A percentile compares a stretch with the other conserved stretches of the same genome.
Evolutionary conservation across 2,329 filamentous ascomycete genomes (phyloP).

Genomic region (Endocalyx cinctus): DNA sequence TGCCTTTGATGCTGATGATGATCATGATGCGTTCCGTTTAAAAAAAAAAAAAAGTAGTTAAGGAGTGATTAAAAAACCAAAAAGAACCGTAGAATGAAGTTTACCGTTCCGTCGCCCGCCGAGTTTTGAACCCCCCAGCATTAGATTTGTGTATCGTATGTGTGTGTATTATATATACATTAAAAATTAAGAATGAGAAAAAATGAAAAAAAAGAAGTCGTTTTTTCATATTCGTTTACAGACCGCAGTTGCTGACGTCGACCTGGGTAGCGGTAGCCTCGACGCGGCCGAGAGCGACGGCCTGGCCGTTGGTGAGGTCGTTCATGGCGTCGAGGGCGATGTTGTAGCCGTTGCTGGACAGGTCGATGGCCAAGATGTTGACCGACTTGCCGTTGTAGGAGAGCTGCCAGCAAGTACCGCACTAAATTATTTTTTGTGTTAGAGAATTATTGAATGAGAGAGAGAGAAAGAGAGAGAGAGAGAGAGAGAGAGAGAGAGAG

Average conservation of each 20-base stretch:
- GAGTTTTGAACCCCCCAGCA: too few relatives aligned
- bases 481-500: background rate
- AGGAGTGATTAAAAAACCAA: too few relatives aligned
- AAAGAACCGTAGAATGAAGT: too few relatives aligned
- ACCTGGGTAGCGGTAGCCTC: conserved; percentile 45
- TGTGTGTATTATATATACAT: too few relatives aligned
- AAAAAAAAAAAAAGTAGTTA: too few relatives aligned
- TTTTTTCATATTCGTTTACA: too few relatives aligned
- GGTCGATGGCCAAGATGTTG: conserved; percentile 54
- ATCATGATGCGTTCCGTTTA: too few relatives aligned
- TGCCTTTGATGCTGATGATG: too few relatives aligned
- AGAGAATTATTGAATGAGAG: background rate
- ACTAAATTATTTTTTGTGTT: conserved; percentile 27
- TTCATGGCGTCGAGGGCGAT: conserved; percentile 54
- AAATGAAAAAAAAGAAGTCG: too few relatives aligned
- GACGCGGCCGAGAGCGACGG: conserved; percentile 44
- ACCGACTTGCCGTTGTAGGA: conserved; percentile 47
- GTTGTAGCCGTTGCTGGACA: conserved; percentile 47
- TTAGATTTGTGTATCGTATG: too few relatives aligned
- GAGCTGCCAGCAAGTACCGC: conserved; percentile 56
- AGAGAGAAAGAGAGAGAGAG: background rate
- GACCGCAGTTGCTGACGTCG: conserved; percentile 36
- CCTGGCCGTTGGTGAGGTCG: conserved; percentile 48
- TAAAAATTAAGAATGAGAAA: too few relatives aligned
- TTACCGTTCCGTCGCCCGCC: too few relatives aligned